These are phyloP conservation scores for Kokia cookei DNA, from an alignment of 441 rosid genomes.

Conservation along the genomic window DNA sequence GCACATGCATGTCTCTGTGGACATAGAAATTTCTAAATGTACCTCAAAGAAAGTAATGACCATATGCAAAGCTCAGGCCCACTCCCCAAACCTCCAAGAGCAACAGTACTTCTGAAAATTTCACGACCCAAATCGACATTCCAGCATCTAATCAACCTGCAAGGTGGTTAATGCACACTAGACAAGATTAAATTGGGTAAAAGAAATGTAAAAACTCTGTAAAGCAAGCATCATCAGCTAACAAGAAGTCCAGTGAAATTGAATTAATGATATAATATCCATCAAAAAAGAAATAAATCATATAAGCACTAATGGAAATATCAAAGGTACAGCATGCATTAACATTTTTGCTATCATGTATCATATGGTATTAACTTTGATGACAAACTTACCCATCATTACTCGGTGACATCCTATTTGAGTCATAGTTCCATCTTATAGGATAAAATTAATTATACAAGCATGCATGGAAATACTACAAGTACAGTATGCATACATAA, in stretches of 20 bases:
- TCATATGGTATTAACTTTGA: background rate
- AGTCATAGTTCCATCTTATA: background rate
- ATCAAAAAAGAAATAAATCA: background rate
- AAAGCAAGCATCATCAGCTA: background rate
- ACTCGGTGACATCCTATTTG: background rate
- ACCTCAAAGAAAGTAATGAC: slow-evolving; percentile 90
- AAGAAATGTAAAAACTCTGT: background rate
- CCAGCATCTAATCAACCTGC: slow-evolving; percentile 94
- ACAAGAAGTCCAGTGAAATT: background rate
- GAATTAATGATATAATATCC: background rate
- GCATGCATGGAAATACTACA: background rate
- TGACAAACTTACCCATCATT: slow-evolving; percentile 18
- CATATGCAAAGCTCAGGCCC: slow-evolving; percentile 76
- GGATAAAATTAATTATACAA: background rate
- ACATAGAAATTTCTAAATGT: background rate
- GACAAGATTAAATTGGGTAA: background rate
- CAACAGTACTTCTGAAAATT: slow-evolving; percentile 82
- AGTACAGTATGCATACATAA: background rate
- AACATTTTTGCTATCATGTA: background rate
- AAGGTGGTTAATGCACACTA: slow-evolving; percentile 9
- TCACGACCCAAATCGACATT: slow-evolving; percentile 59
- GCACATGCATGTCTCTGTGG: background rate
- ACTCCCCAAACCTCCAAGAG: slow-evolving; percentile 75
- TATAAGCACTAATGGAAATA: background rate
- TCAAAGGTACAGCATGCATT: background rate